phyloP scores from a whole-genome alignment of 768 basidiomycete genomes.

The Podaxis mareebaensis region DNA sequence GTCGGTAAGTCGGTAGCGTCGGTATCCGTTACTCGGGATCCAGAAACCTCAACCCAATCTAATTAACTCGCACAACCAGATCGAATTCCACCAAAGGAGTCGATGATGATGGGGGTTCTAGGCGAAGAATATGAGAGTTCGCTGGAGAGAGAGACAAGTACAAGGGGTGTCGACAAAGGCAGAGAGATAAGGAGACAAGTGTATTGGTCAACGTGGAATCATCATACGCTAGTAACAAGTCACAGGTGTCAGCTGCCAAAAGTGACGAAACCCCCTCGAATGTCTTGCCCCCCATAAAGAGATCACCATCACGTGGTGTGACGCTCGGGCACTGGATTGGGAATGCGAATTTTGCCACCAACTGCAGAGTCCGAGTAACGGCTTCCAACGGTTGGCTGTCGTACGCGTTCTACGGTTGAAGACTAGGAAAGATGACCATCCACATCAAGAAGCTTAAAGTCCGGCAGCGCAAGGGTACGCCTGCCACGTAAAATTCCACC shows the following conservation, averaged over 20 bases:
- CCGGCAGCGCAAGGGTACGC: constrained; percentile 70
- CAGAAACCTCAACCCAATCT: background rate
- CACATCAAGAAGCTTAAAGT: constrained; percentile 83
- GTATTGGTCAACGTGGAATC: constrained; percentile 16
- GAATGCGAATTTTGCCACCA: background rate
- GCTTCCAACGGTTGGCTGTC: background rate
- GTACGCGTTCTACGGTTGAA: background rate
- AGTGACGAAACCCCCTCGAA: background rate
- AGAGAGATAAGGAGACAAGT: background rate
- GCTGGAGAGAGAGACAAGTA: background rate
- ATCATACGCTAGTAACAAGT: constrained; percentile 6
- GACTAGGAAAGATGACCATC: constrained; percentile 47
- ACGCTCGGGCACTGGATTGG: background rate
- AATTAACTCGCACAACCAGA: background rate
- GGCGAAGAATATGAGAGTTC: background rate
- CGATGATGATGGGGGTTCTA: background rate
- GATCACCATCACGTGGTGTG: background rate
- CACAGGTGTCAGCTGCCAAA: constrained; percentile 10
- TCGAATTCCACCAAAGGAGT: background rate
- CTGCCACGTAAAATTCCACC: background rate
- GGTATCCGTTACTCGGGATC: background rate
- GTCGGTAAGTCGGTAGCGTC: background rate
- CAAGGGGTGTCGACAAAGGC: background rate
- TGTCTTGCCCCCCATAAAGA: background rate
- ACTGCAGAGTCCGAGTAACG: background rate